Percentiles rank a stretch among this genome's conserved stretches.
phyloP scores from a whole-genome alignment of 2,329 filamentous ascomycete species.

The Diaporthe citri region DNA sequence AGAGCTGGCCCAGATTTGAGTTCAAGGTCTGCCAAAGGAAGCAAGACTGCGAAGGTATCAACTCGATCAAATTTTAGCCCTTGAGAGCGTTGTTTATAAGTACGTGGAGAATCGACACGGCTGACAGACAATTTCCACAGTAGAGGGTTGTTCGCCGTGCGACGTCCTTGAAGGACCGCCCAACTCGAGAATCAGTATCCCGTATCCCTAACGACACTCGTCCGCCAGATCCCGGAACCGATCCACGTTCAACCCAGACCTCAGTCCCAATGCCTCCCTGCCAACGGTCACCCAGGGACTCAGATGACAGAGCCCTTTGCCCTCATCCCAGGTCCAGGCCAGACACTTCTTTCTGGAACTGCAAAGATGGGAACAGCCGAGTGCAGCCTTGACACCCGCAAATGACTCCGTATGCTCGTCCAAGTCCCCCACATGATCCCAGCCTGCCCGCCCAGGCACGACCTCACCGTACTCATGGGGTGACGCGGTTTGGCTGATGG shows the following conservation, averaged over 20 bases:
- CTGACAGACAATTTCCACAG: neutral
- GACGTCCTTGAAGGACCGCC: neutral
- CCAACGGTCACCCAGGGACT: constrained; percentile 66
- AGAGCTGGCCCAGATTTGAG: too few relatives aligned
- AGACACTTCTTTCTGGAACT: constrained; percentile 53
- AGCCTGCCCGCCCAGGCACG: constrained; percentile 52
- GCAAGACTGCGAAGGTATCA: neutral
- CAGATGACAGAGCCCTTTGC: constrained; percentile 54
- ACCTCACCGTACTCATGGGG: constrained; percentile 51
- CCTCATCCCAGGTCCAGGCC: constrained; percentile 64
- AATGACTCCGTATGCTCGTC: constrained; percentile 58
- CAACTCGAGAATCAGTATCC: neutral
- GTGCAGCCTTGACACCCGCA: constrained; percentile 52
- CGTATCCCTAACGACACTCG: constrained; percentile 27
- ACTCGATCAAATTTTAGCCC: neutral
- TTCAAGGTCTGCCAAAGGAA: neutral
- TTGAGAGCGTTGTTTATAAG: too few relatives aligned
- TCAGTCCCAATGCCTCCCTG: constrained; percentile 47
- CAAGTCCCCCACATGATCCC: constrained; percentile 63
- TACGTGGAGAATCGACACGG: too few relatives aligned
- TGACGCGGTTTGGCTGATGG: constrained; percentile 44
- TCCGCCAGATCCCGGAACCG: constrained; percentile 29
- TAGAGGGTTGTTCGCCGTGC: neutral
- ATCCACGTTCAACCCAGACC: constrained; percentile 54
- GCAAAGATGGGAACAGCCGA: constrained; percentile 60